Evolutionary conservation across 345 rosid genomes (phyloP).

Genomic region (Aegle marmelos): DNA sequence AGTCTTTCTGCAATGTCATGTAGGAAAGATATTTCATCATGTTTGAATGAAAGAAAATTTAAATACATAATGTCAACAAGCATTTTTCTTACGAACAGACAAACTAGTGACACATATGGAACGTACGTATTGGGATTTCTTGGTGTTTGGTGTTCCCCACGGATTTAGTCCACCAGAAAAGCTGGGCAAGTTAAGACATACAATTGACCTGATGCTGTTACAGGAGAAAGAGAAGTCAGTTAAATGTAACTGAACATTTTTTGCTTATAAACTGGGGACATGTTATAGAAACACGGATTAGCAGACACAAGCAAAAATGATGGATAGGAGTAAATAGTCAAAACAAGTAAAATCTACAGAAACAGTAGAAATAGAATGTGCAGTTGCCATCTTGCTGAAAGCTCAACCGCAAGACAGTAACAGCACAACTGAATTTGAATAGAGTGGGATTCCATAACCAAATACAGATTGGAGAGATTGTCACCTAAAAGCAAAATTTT

Average conservation of each 20-base stretch:
- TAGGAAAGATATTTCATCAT: slow-evolving; percentile 11
- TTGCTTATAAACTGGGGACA: background rate
- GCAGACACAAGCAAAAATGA: background rate
- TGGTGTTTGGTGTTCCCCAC: slow-evolving; percentile 77
- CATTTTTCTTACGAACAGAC: background rate
- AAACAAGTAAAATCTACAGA: background rate
- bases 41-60: background rate
- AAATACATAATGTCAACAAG: background rate
- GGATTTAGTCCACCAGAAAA: slow-evolving; percentile 93
- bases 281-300: background rate
- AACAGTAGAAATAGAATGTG: background rate
- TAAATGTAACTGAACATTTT: background rate
- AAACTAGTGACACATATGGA: slow-evolving; percentile 1
- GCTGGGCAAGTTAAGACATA: slow-evolving; percentile 90
- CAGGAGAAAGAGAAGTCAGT: slow-evolving; percentile 1
- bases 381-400: background rate
- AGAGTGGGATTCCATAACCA: background rate
- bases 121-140: slow-evolving; percentile 47
- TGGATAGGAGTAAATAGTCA: background rate
- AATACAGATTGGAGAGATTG: background rate
- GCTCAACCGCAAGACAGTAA: background rate
- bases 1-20: slow-evolving; percentile 49
- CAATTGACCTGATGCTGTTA: slow-evolving; percentile 78
- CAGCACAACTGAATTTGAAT: background rate
- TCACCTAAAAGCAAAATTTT: background rate